Evolutionary conservation across 768 basidiomycete genomes (phyloP).

Genomic region (Tulasnella sp.): DNA sequence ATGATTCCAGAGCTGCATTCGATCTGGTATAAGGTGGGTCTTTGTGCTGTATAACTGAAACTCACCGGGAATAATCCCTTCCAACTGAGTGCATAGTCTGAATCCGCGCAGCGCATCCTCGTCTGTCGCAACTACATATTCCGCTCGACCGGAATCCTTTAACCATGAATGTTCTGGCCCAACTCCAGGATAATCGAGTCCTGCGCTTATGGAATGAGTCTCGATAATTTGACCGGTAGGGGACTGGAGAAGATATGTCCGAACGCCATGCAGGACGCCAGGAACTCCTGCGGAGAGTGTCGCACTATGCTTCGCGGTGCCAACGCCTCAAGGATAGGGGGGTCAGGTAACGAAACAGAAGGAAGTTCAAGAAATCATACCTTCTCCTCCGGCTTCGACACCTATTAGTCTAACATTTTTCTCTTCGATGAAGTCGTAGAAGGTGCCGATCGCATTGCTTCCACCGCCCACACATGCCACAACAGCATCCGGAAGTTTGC

Average conservation of each 20-base stretch:
- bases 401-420: conserved; percentile 76
- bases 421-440: conserved; percentile 91
- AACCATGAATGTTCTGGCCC: conserved; percentile 98
- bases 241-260: conserved; percentile 89
- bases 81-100: conserved; percentile 76
- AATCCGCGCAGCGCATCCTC: conserved; percentile 90
- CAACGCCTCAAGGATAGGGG: conserved; percentile 39
- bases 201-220: conserved; percentile 94
- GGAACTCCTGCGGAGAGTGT: conserved; percentile 84
- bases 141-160: conserved; percentile 86
- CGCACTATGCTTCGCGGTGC: conserved; percentile 81
- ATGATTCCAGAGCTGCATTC: conserved; percentile 73
- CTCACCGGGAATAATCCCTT: conserved; percentile 91
- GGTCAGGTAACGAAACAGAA: not conserved
- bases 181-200: conserved; percentile 92
- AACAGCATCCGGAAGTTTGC: conserved; percentile 86
- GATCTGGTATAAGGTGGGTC: not conserved
- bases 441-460: conserved; percentile 93
- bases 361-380: conserved; percentile 29
- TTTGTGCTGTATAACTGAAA: not conserved
- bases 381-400: conserved; percentile 97
- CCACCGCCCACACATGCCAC: conserved; percentile 98
- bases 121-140: conserved; percentile 88
- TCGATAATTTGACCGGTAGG: conserved; percentile 85
- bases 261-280: conserved; percentile 90